Conservation (phyloP, 108 stramenopile genomes). For the Hondaea fermentalgiana region DNA sequence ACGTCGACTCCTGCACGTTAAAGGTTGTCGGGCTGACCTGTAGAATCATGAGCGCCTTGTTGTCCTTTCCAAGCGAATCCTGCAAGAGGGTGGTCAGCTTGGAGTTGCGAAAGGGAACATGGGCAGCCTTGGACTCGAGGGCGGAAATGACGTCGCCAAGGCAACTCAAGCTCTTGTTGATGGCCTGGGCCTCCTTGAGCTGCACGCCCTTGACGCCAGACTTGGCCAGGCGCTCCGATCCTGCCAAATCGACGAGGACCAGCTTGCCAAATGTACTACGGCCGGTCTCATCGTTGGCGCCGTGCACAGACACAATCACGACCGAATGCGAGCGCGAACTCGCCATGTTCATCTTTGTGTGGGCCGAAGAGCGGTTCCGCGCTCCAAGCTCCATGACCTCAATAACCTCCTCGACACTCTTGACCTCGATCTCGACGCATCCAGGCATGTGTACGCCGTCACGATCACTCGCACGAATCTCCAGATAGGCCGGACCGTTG, state of each 20-base stretch:
- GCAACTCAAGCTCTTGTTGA: constrained; percentile 61
- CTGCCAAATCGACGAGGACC: constrained; percentile 71
- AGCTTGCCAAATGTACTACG: constrained; percentile 48
- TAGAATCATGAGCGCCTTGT: constrained; percentile 71
- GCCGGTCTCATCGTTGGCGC: constrained; percentile 44
- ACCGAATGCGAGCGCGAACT: constrained; percentile 58
- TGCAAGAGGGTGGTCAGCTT: constrained; percentile 63
- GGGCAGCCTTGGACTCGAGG: constrained; percentile 43
- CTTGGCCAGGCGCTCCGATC: constrained; percentile 65
- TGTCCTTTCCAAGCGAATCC: constrained; percentile 57
- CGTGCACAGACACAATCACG: constrained; percentile 33
- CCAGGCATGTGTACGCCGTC: constrained; percentile 54
- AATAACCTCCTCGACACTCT: constrained; percentile 36
- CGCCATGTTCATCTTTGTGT: constrained; percentile 63
- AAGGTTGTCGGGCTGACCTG: constrained; percentile 63
- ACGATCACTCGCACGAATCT: constrained; percentile 42
- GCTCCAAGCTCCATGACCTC: constrained; percentile 47
- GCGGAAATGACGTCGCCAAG: constrained; percentile 66
- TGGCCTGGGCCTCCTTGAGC: constrained; percentile 59
- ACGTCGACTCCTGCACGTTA: constrained; percentile 50
- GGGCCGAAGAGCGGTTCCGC: constrained; percentile 43
- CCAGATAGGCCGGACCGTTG: constrained; percentile 37
- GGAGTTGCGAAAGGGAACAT: constrained; percentile 65
- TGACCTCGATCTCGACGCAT: constrained; percentile 27
- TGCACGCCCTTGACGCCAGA: constrained; percentile 49